These are phyloP conservation scores for Fusarium compactum DNA, from an alignment of 2,329 filamentous ascomycete genomes.

Conservation along the genomic window DNA sequence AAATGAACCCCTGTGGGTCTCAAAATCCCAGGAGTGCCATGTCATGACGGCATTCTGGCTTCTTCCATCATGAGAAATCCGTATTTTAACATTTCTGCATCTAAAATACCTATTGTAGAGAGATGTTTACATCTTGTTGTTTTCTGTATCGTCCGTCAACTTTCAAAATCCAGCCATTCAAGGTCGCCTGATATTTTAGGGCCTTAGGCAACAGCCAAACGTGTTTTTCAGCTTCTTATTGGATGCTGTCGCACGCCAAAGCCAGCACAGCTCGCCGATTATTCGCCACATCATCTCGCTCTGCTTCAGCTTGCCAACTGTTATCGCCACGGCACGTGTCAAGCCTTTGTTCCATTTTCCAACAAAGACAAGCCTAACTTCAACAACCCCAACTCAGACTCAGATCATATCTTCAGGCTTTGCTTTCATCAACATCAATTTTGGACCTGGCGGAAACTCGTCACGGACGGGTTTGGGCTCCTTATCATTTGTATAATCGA, in stretches of 20 bases:
- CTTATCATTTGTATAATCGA: slow-evolving; percentile 4
- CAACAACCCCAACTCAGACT: background rate
- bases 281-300: slow-evolving; percentile 27
- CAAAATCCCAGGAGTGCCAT: background rate
- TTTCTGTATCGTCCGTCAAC: background rate
- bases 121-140: background rate
- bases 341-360: background rate
- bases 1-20: background rate
- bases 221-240: slow-evolving; percentile 15
- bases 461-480: slow-evolving; percentile 11
- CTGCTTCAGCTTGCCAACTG: slow-evolving; percentile 11
- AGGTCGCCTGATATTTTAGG: background rate
- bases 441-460: background rate
- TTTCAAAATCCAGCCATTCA: background rate
- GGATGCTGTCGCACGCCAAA: slow-evolving; percentile 17
- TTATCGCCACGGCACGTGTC: slow-evolving; percentile 34
- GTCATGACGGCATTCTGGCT: slow-evolving; percentile 7
- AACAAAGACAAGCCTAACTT: background rate
- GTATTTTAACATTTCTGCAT: background rate
- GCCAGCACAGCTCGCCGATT: slow-evolving; percentile 10
- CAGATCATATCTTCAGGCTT: background rate
- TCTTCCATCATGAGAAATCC: background rate
- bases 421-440: background rate
- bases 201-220: slow-evolving; percentile 33
- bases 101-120: background rate